These are phyloP conservation scores for Scortechinia acanthostroma DNA, from an alignment of 2,329 filamentous ascomycete genomes.

Conservation along the genomic window DNA sequence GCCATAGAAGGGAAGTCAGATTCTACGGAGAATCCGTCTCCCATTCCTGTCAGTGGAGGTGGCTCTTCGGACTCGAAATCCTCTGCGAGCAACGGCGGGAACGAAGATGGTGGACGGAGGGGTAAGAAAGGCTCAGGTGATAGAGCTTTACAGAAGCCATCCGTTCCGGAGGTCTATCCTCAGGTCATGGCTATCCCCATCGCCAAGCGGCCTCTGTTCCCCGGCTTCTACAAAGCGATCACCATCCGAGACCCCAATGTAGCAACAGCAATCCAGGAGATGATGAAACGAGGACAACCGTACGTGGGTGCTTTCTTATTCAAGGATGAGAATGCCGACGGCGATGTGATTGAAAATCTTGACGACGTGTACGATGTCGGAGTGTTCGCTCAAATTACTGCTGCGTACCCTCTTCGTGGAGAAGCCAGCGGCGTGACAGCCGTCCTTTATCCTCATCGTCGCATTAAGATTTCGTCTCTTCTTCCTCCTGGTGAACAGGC, in stretches of 20 bases:
- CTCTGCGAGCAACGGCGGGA: conserved; percentile 40
- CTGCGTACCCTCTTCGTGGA: conserved; percentile 82
- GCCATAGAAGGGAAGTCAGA: not conserved
- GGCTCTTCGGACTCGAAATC: conserved; percentile 8
- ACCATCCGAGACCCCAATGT: conserved; percentile 92
- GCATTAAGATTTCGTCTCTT: conserved; percentile 82
- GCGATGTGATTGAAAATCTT: conserved; percentile 82
- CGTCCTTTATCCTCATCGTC: conserved; percentile 88
- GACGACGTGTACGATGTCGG: conserved; percentile 93
- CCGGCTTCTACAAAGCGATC: conserved; percentile 97
- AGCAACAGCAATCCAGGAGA: conserved; percentile 84
- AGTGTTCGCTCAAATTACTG: conserved; percentile 96
- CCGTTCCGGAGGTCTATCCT: conserved; percentile 89
- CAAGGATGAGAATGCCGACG: conserved; percentile 90
- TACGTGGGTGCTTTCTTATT: conserved; percentile 96
- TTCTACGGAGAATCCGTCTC: not conserved
- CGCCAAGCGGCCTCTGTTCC: conserved; percentile 84
- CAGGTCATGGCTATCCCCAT: conserved; percentile 97
- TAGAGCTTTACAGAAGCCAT: conserved; percentile 75
- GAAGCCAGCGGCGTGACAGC: conserved; percentile 82
- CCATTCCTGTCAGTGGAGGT: not conserved
- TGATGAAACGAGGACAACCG: conserved; percentile 92
- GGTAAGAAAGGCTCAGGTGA: conserved; percentile 58
- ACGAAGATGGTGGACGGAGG: conserved; percentile 42
- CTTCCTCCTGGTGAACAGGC: conserved; percentile 57